These are phyloP conservation scores for Hericium rajendrae DNA, from an alignment of 768 basidiomycete species.

Conservation along the genomic window DNA sequence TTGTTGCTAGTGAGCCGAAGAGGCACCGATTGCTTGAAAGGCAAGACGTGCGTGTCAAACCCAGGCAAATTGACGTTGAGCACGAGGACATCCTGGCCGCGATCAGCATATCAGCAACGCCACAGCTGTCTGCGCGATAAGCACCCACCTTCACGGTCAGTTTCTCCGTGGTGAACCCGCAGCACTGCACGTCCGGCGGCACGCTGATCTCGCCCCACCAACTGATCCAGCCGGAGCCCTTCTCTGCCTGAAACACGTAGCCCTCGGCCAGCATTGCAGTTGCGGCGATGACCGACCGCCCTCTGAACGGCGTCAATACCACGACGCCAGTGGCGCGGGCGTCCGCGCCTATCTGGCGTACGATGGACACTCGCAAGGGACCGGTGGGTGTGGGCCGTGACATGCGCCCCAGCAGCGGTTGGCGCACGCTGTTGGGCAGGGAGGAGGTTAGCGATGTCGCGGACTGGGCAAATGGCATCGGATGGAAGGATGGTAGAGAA, in stretches of 20 bases:
- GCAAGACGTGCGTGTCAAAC: constrained; percentile 4
- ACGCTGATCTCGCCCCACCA: constrained; percentile 10
- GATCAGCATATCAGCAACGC: neutral
- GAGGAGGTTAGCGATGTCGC: neutral
- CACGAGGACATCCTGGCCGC: constrained; percentile 5
- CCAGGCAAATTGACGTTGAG: constrained; percentile 1
- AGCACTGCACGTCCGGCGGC: constrained; percentile 1
- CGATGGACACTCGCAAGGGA: constrained; percentile 3
- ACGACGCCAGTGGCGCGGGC: constrained; percentile 7
- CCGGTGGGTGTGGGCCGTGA: neutral
- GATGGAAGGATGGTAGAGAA: constrained; percentile 4
- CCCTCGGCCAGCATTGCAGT: neutral
- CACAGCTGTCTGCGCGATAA: neutral
- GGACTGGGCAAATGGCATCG: neutral
- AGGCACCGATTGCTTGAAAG: constrained; percentile 8
- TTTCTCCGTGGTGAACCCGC: constrained; percentile 3
- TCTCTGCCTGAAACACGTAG: neutral
- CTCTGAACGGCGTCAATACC: neutral
- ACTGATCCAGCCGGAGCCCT: constrained; percentile 1
- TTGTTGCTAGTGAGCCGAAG: constrained; percentile 7
- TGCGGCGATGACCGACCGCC: neutral
- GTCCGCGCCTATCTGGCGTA: constrained; percentile 4
- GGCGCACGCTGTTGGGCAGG: neutral
- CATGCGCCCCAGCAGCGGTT: neutral
- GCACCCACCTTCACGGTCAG: constrained; percentile 2